Base-by-base conservation (phyloP, 116 monocot genomes). In the Posidonia oceanica region DNA sequence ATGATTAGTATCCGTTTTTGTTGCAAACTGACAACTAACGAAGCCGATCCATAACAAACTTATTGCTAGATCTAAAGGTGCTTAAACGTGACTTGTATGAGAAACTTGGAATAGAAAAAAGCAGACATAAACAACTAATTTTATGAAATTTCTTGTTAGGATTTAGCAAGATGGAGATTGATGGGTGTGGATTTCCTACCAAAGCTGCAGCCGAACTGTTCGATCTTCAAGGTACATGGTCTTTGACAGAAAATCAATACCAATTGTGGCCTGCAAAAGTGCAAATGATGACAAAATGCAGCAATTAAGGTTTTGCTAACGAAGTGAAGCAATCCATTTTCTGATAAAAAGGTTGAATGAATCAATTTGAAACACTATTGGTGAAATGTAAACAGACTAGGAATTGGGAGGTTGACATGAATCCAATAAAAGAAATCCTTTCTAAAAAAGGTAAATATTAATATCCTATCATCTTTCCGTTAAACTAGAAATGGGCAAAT, bases 141-240 rank as follows among this genome's bases (percentile, higher is more conserved):
- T 29, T 29, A 29, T 29, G 29, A 29, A 29, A 29, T 0, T 29
- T 29, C 29, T 29, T 29, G 29, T 29, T 7, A 48, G 7, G 48
- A 48, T 10, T 48, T 48, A 48, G 6, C 2, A 48, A 48, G 48
- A 48, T 7, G 48, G 8, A 48, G 48, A 48, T 48, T 7, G 8
- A 12, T 48, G 48, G 8, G 12, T 7, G 12, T 48, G 7, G 7
- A 10, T 48, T 12, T 48, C 62, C 11, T 82, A 91, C 91, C 91
- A 91, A 21, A 91, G 87, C 69, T 91, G 91, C 58, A 91, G 66
- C 3, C 91, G 82, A 54, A 91, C 77, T 11, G 91, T 91, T 54
- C 87, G 82, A 69, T 91, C 91, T 75, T 91, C 91, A 51, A 90
- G 82, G 62, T 90, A 90, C 90, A 86, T 86, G 17, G 90, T 90